These are phyloP conservation scores for Glomus cerebriforme DNA, from an alignment of 192 early-diverging fungal genomes.

Conservation along the genomic window DNA sequence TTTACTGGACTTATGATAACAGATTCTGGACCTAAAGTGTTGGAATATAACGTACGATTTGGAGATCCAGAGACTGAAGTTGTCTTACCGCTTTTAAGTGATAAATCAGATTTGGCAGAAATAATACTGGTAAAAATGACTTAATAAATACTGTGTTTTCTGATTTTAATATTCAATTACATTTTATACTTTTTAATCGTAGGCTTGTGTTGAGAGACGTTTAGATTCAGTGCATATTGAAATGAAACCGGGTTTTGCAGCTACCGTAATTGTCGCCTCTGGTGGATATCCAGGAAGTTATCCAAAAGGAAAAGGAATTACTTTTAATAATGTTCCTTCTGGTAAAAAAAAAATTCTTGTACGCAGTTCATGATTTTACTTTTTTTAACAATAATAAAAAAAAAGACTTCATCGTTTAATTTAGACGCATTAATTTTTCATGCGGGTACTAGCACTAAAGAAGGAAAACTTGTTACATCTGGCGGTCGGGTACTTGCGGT, in stretches of 20 bases:
- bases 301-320: slow-evolving; percentile 78
- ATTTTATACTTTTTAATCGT: slow-evolving; percentile 18
- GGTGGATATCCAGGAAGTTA: slow-evolving; percentile 92
- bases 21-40: slow-evolving; percentile 83
- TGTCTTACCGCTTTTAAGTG: slow-evolving; percentile 86
- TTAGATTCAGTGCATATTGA: slow-evolving; percentile 82
- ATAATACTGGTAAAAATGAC: slow-evolving; percentile 73
- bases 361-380: too few species aligned
- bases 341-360: slow-evolving; percentile 34
- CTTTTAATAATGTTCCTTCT: slow-evolving; percentile 49
- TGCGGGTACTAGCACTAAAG: slow-evolving; percentile 75
- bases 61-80: slow-evolving; percentile 99
- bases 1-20: slow-evolving; percentile 98
- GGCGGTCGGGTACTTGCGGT: slow-evolving; percentile 97
- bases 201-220: slow-evolving; percentile 83
- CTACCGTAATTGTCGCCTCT: slow-evolving; percentile 91
- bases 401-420: not conserved
- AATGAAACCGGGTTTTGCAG: slow-evolving; percentile 76
- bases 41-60: slow-evolving; percentile 98
- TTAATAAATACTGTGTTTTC: too few species aligned
- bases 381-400: not conserved
- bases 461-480: slow-evolving; percentile 72
- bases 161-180: not conserved
- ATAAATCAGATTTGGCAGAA: slow-evolving; percentile 82
- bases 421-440: slow-evolving; percentile 80